Conservation (phyloP, 2,329 filamentous ascomycete species). For the Lasiodiplodia sp. region DNA sequence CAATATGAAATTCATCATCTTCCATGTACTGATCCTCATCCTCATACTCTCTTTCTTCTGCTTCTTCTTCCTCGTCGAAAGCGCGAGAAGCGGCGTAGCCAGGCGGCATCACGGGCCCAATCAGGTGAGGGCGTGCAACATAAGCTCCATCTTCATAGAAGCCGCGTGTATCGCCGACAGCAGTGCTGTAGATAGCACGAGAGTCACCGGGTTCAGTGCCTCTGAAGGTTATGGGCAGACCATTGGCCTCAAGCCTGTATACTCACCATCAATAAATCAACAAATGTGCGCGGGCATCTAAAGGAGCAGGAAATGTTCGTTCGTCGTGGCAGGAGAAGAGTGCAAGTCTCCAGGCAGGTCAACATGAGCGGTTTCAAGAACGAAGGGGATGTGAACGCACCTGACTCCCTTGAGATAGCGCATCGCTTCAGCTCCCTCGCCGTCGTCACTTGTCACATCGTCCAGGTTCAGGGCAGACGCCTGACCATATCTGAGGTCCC, state of each 20-base stretch:
- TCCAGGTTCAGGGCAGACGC: conserved; percentile 40
- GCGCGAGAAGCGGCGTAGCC: not conserved
- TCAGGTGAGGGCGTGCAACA: conserved; percentile 64
- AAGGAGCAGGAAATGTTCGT: not conserved
- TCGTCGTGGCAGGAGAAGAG: conserved; percentile 10
- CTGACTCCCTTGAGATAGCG: conserved; percentile 46
- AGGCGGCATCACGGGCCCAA: conserved; percentile 35
- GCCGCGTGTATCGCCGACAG: conserved; percentile 64
- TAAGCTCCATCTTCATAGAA: conserved; percentile 83
- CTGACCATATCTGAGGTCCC: conserved; percentile 27
- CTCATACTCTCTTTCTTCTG: not conserved
- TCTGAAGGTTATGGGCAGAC: conserved; percentile 69
- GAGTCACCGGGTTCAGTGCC: conserved; percentile 25
- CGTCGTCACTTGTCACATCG: conserved; percentile 28
- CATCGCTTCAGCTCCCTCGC: conserved; percentile 37
- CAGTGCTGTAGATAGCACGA: conserved; percentile 56
- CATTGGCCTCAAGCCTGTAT: conserved; percentile 74
- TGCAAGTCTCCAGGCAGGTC: conserved; percentile 22
- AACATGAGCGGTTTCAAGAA: not conserved
- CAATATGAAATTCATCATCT: not conserved
- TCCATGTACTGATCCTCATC: not conserved
- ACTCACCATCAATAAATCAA: conserved; percentile 34
- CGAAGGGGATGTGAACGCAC: conserved; percentile 29
- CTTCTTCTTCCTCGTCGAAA: not conserved
- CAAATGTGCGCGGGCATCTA: conserved; percentile 20